Conservation (phyloP, 352 stramenopile species). For the Phytopythium oedochilum region DNA sequence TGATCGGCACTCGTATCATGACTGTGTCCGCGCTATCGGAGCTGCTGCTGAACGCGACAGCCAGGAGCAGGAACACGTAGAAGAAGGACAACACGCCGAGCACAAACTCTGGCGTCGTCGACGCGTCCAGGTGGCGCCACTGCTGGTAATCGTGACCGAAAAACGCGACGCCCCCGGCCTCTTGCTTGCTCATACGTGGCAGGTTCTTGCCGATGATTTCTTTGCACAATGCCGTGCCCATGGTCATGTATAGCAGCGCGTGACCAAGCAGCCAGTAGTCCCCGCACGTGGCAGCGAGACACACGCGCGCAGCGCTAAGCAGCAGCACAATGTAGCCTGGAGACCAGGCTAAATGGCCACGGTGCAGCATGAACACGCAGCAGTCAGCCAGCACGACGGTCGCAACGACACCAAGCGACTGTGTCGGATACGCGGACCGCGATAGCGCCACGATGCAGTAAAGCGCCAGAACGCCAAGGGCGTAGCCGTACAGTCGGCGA, state of each 20-base stretch:
- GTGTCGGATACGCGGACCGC: constrained; percentile 51
- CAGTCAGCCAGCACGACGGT: constrained; percentile 70
- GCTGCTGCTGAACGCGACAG: constrained; percentile 63
- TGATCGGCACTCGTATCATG: constrained; percentile 40
- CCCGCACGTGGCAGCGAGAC: constrained; percentile 60
- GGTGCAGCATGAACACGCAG: constrained; percentile 70
- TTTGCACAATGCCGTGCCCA: constrained; percentile 68
- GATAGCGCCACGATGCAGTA: constrained; percentile 57
- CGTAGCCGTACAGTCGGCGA: constrained; percentile 41
- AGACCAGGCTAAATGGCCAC: constrained; percentile 68
- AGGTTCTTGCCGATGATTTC: constrained; percentile 84
- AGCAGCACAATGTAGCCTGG: constrained; percentile 82
- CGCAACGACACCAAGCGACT: constrained; percentile 56
- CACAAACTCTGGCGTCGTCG: constrained; percentile 79
- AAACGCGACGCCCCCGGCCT: constrained; percentile 78
- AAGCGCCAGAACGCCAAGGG: constrained; percentile 37
- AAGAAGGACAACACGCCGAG: constrained; percentile 82
- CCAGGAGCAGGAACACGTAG: constrained; percentile 80
- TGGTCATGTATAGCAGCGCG: constrained; percentile 74
- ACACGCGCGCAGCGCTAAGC: constrained; percentile 61
- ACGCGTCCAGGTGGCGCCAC: constrained; percentile 64
- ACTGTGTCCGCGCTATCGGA: constrained; percentile 16
- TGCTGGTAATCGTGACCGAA: constrained; percentile 73
- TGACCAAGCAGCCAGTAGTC: constrained; percentile 80
- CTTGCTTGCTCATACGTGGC: constrained; percentile 75